A percentile compares a stretch with the other conserved stretches of the same genome.
phyloP scores from a whole-genome alignment of 139 green algal species.

The Deuterostichococcus epilithicus region DNA sequence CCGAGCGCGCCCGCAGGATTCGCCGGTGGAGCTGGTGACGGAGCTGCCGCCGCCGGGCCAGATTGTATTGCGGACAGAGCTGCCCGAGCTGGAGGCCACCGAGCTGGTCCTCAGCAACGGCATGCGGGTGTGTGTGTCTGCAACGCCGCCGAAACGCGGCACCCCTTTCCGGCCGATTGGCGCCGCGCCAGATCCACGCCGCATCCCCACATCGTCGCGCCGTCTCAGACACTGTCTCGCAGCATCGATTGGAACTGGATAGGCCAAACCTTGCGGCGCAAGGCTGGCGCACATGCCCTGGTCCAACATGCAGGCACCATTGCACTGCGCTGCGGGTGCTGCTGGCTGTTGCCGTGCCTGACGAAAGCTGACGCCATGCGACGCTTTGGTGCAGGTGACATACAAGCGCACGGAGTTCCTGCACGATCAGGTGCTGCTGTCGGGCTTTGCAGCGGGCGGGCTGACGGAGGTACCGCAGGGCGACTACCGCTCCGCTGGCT shows the following conservation, averaged over 20 bases:
- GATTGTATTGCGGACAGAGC: slow-evolving; percentile 7
- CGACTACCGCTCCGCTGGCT: slow-evolving; percentile 13
- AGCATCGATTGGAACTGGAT: too few relatives aligned
- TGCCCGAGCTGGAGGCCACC: slow-evolving; percentile 34
- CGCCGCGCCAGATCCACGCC: too few relatives aligned
- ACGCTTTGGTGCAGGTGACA: slow-evolving; percentile 11
- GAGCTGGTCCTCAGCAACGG: slow-evolving; percentile 79
- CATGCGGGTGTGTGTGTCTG: slow-evolving; percentile 52
- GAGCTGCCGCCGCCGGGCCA: slow-evolving; percentile 18
- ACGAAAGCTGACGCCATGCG: too few relatives aligned
- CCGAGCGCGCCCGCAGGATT: background rate
- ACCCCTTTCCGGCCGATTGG: too few relatives aligned
- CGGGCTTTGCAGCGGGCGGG: slow-evolving; percentile 60
- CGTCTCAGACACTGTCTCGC: too few relatives aligned
- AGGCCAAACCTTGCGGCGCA: too few relatives aligned
- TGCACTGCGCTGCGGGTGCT: too few relatives aligned
- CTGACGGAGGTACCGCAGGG: slow-evolving; percentile 45
- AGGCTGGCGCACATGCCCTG: too few relatives aligned
- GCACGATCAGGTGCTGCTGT: slow-evolving; percentile 79
- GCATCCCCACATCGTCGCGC: too few relatives aligned
- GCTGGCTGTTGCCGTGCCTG: too few relatives aligned
- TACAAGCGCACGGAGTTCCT: slow-evolving; percentile 70
- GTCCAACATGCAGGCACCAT: too few relatives aligned
- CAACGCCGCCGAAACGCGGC: background rate
- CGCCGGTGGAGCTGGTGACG: slow-evolving; percentile 27